phyloP scores from a whole-genome alignment of 768 basidiomycete genomes.

The Candolleomyces aberdarensis region DNA sequence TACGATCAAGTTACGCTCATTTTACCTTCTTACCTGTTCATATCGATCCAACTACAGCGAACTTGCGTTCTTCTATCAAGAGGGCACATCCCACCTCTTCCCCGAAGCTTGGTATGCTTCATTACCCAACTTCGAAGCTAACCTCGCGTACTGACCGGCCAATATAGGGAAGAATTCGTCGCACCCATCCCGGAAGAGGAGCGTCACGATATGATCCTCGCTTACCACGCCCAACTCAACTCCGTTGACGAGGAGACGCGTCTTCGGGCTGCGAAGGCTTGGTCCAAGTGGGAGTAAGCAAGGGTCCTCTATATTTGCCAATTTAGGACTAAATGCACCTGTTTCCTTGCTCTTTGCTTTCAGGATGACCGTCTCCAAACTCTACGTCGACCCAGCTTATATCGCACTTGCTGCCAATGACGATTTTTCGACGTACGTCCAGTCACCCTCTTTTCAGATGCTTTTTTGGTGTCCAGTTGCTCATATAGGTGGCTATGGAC shows the following conservation, averaged over 20 bases:
- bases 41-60: no score
- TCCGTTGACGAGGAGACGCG: constrained; percentile 65
- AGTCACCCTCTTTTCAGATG: background rate
- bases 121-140: background rate
- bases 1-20: constrained; percentile 19
- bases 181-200: constrained; percentile 78
- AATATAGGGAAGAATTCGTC: constrained; percentile 85
- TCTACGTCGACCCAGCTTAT: constrained; percentile 65
- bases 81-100: constrained; percentile 78
- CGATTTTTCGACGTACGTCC: constrained; percentile 68
- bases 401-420: constrained; percentile 69
- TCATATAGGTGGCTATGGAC: no score
- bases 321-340: background rate
- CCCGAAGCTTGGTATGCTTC: constrained; percentile 75
- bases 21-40: background rate
- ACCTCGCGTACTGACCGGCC: background rate
- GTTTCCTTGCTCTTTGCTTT: no score
- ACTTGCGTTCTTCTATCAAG: constrained; percentile 90
- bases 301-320: background rate
- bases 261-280: constrained; percentile 73
- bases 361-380: constrained; percentile 81
- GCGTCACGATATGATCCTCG: constrained; percentile 74
- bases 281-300: constrained; percentile 84
- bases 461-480: background rate
- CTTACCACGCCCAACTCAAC: constrained; percentile 80